Base-by-base conservation (phyloP, 1,139 yeast species). In the Zygosaccharomyces pseudobailii region DNA sequence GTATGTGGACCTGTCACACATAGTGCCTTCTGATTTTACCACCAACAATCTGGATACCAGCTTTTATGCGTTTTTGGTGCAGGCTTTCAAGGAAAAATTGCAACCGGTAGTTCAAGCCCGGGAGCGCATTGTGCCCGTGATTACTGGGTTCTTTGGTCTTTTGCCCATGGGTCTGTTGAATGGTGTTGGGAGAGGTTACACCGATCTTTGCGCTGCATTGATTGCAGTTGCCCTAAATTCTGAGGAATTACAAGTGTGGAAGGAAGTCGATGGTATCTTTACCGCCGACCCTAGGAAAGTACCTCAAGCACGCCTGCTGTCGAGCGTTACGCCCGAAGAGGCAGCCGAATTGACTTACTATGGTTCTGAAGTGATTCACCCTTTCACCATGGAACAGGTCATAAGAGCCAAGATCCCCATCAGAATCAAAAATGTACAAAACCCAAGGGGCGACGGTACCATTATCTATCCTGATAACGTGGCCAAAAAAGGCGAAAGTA, bases 351-450 rank as follows among this genome's bases (percentile, higher is more conserved):
- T 92, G 68, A 92, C 98, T 0, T 92, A 92, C 69, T 92, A 92
- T 64, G 98, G 98, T 30, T 85, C 95, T 5, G 98, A 92, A 70
- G 98, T 92, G 54, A 92, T 92, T 57, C 98, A 92, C 64, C 98
- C 98, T 2, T 92, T 92, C 73, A 92, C 98, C 31, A 92, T 92
- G 98, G 97, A 92, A 70, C 98, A 92, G 71, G 98, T 90, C 49
- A 92, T 92, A 57, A 82, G 84, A 57, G 97, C 97, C 9, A 87
- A 86, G 65, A 92, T 92, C 59, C 98, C 98, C 38, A 92, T 92
- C 65, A 80, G 97, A 65, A 92, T 92, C 61, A 92, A 92, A 69
- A 92, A 92, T 67, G 98, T 92, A 46, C 90, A 82, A 68, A 90
- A 92, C 66, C 97, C 98, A 43, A 66, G 67, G 21, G 98, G 97